Evolutionary conservation across 2,329 filamentous ascomycete species (phyloP), one percentile per base, ranked within the genome.

Genomic region (Aspergillus intermedius): DNA sequence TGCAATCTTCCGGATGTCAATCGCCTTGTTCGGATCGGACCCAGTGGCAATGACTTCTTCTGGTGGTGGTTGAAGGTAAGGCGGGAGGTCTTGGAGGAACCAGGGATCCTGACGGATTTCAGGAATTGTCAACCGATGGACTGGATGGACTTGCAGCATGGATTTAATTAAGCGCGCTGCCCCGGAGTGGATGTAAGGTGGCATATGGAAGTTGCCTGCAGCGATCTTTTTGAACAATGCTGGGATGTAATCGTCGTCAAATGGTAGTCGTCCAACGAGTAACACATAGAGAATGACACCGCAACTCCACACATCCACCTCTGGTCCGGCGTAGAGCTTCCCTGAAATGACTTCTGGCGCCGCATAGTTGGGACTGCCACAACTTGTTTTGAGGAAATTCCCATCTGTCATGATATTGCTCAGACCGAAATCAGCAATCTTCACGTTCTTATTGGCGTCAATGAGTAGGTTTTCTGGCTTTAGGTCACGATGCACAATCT

Each of bases 361-460:
- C 10, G 93, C 93, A 69, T 98, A 98, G 70, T 98, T 98, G 39
- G 93, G 93, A 65, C 91, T 97, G 46, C 93, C 93, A 63, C 93
- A 98, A 67, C 91, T 97, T 1, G 93, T 98, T 74, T 96, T 97
- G 62, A 98, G 81, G 66, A 98, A 98, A 68, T 98, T 98, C 22
- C 93, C 93, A 66, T 98, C 93, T 0, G 93, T 97, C 93, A 98
- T 98, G 73, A 98, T 98, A 67, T 98, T 98, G 75, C 91, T 97
- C 49, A 98, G 77, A 49, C 93, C 93, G 60, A 98, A 98, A 72
- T 98, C 93, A 61, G 93, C 93, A 73, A 98, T 98, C 76, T 98
- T 98, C 72, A 98, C 91, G 62, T 98, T 96, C 64, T 95, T 85
- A 51, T 94, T 86, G 56, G 94, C 88, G 71, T 98, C 93, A 45